Evolutionary conservation across 2,329 filamentous ascomycete species (phyloP).

Genomic region (Coniochaeta sp.): DNA sequence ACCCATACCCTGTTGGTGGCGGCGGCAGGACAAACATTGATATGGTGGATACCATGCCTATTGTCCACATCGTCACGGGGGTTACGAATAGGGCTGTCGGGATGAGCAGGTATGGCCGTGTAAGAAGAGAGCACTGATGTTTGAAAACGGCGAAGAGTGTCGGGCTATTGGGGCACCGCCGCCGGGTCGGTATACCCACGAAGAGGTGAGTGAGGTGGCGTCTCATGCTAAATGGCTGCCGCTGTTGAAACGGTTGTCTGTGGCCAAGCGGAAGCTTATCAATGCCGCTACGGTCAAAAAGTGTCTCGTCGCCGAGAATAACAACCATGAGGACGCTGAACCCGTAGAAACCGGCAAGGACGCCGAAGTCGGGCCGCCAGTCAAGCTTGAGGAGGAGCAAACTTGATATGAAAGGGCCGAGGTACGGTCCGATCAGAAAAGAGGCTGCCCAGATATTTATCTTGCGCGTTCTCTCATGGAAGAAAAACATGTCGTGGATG

Average conservation of each 20-base stretch:
- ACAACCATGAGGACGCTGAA: slow-evolving; percentile 20
- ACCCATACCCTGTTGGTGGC: slow-evolving; percentile 29
- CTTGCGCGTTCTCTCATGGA: slow-evolving; percentile 32
- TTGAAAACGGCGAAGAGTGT: slow-evolving; percentile 5
- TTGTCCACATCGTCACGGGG: slow-evolving; percentile 23
- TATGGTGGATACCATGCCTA: slow-evolving; percentile 35
- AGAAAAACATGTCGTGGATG: slow-evolving; percentile 41
- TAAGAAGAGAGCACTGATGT: slow-evolving; percentile 6
- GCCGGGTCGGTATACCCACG: slow-evolving; percentile 6
- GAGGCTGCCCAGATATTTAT: slow-evolving; percentile 21
- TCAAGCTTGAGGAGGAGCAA: slow-evolving; percentile 24
- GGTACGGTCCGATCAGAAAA: slow-evolving; percentile 18
- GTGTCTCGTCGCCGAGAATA: slow-evolving; percentile 7
- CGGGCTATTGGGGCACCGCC: slow-evolving; percentile 1
- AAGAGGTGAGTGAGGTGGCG: slow-evolving; percentile 4
- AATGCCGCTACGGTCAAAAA: slow-evolving; percentile 5
- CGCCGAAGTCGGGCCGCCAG: slow-evolving; percentile 26
- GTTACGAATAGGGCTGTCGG: slow-evolving; percentile 9
- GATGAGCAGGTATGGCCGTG: slow-evolving; percentile 7
- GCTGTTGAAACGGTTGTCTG: background rate
- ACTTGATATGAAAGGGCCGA: slow-evolving; percentile 19
- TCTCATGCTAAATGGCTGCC: background rate
- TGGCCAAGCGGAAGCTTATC: background rate
- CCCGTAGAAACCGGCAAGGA: slow-evolving; percentile 18
- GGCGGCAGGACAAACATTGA: slow-evolving; percentile 29